Evolutionary conservation across 495 filamentous ascomycete genomes (phyloP), one percentile per base, ranked within the genome.

Genomic region (Xylaria scruposa): DNA sequence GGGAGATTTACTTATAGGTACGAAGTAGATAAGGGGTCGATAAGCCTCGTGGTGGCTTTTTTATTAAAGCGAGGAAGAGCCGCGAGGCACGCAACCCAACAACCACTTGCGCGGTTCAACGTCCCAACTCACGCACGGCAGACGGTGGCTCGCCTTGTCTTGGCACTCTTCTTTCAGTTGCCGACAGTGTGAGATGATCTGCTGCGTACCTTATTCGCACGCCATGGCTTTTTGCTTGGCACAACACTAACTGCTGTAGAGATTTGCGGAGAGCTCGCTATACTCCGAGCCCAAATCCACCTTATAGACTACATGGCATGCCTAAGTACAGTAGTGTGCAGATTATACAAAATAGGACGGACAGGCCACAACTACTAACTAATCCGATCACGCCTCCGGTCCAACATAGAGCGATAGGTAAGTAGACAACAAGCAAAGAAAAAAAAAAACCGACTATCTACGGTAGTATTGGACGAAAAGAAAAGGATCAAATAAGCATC

Each of bases 61-160:
- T 49, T 69, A 63, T 70, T 70, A 40, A 64, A 70, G 68, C 68
- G 68, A 63, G 6, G 29, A 66, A 67, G 70, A 56, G 70, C 70
- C 70, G 59, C 70, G 60, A 71, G 60, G 69, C 69, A 58, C 60
- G 46, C 66, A 33, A 67, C 31, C 17, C 36, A 38, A 38, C 36
- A 8, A 38, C 36, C 36, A 31, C 29, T 31, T 31, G 29, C 29
- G 36, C 36, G 21, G 19, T 17, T 13, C 65, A n/a, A 67, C 65
- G 49, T 67, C 65, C 65, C 49, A 67, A 53, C 63, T 67, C 63
- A 40, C 63, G 63, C 63, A 53, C 63, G 67, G 40, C 54, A 61
- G 65, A 51, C 56, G 21, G 24, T 36, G 26, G 38, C 40, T 60
- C 67, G 67, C 67, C 67, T 47, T 38, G 67, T 47, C 67, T 68